Evolutionary conservation across 768 basidiomycete genomes (phyloP).

Genomic region (Mycena leptocephala): DNA sequence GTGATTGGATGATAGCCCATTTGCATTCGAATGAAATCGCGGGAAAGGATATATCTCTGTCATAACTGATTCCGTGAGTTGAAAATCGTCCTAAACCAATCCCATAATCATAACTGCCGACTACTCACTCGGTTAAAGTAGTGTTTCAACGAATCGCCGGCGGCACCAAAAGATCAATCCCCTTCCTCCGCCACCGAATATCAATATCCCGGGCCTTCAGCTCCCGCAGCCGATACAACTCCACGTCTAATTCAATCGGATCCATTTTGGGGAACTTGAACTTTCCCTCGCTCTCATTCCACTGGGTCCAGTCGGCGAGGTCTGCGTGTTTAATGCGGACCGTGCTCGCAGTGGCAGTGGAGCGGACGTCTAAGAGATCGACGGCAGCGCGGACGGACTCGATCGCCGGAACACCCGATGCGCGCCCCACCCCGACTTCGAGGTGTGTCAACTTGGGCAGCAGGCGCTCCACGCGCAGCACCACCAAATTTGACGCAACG

Average conservation of each 20-base stretch:
- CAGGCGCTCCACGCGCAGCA: neutral
- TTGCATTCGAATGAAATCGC: too few species aligned
- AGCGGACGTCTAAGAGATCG: neutral
- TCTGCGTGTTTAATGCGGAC: neutral
- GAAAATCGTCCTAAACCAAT: too few species aligned
- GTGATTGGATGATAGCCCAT: too few species aligned
- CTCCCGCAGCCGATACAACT: neutral
- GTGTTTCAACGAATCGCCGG: too few species aligned
- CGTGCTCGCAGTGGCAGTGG: neutral
- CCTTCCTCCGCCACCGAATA: neutral
- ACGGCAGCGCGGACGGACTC: neutral
- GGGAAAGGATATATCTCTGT: too few species aligned
- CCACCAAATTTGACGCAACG: neutral
- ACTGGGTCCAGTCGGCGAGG: neutral
- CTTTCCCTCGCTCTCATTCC: neutral
- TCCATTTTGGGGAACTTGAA: neutral
- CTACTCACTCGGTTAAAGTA: too few species aligned
- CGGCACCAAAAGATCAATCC: neutral
- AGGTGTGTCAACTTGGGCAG: neutral
- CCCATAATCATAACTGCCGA: too few species aligned
- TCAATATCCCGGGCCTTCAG: neutral
- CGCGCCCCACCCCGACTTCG: neutral
- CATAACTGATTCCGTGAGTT: too few species aligned
- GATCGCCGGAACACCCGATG: neutral
- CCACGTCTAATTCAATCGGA: neutral